Evolutionary conservation across 306 rosid species (phyloP).

Genomic region (Lathyrus oleraceus): DNA sequence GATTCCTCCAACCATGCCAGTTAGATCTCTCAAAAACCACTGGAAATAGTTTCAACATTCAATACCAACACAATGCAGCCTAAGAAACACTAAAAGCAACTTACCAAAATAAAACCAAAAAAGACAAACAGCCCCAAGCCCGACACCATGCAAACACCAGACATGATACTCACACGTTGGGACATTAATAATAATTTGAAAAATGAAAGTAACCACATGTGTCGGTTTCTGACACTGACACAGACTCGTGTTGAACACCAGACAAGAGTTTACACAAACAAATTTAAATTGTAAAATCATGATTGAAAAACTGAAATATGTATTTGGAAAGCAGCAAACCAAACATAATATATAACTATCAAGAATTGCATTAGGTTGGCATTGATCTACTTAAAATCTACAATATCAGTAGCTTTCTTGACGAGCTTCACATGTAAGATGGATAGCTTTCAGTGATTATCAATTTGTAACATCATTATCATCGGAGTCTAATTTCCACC

Average conservation of each 20-base stretch:
- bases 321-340: too few species aligned
- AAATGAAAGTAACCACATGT: background rate
- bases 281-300: too few species aligned
- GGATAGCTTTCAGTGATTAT: too few species aligned
- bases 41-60: slow-evolving; percentile 49
- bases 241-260: background rate
- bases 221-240: background rate
- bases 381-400: too few species aligned
- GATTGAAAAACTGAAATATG: too few species aligned
- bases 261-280: too few species aligned
- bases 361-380: too few species aligned
- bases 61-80: slow-evolving; percentile 33
- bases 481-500: too few species aligned
- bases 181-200: background rate
- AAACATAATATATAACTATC: too few species aligned
- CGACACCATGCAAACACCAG: background rate
- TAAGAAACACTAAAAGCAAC: slow-evolving; percentile 25
- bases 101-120: background rate
- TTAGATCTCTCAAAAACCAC: slow-evolving; percentile 98
- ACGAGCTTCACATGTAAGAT: too few species aligned
- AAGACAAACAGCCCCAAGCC: slow-evolving; percentile 28
- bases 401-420: too few species aligned
- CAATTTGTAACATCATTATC: too few species aligned
- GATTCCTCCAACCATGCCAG: slow-evolving; percentile 99
- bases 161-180: background rate